Conservation (phyloP, 2,329 filamentous ascomycete species). For the Xylariaceae sp. region DNA sequence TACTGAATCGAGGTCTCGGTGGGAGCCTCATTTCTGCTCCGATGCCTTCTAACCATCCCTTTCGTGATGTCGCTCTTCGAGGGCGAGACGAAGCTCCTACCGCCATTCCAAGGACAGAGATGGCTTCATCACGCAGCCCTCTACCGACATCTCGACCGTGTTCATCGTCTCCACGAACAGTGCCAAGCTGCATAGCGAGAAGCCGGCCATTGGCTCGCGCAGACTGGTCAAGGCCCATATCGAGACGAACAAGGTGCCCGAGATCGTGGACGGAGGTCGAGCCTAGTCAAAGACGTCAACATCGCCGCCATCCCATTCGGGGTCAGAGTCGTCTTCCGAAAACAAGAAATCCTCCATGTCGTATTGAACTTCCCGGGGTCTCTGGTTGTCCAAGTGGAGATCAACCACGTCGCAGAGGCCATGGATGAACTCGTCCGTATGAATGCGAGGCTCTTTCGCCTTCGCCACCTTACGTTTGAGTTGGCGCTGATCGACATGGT, state of each 20-base stretch:
- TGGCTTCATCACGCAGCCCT: conserved; percentile 57
- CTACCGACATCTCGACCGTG: conserved; percentile 64
- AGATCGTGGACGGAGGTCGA: conserved; percentile 64
- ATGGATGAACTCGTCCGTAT: conserved; percentile 41
- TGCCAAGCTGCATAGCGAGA: conserved; percentile 54
- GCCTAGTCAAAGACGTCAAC: conserved; percentile 14
- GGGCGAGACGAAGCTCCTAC: conserved; percentile 79
- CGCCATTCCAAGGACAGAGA: conserved; percentile 66
- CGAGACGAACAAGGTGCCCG: conserved; percentile 85
- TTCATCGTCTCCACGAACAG: conserved; percentile 71
- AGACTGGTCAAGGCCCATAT: conserved; percentile 69
- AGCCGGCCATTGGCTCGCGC: conserved; percentile 62
- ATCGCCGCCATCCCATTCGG: conserved; percentile 45
- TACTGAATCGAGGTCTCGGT: too few relatives aligned
- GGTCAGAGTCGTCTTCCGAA: conserved; percentile 44
- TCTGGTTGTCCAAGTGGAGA: conserved; percentile 68
- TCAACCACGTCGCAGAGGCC: conserved; percentile 65
- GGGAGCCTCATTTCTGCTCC: too few relatives aligned
- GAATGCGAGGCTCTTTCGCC: conserved; percentile 5
- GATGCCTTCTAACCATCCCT: too few relatives aligned
- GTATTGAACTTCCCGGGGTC: conserved; percentile 60
- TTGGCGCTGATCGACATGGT: conserved; percentile 5
- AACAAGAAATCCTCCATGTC: conserved; percentile 66
- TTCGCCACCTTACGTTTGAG: conserved; percentile 8
- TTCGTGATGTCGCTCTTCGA: too few relatives aligned